Base-by-base conservation (phyloP, 257 asterid species). In the Nicotiana tabacum region DNA sequence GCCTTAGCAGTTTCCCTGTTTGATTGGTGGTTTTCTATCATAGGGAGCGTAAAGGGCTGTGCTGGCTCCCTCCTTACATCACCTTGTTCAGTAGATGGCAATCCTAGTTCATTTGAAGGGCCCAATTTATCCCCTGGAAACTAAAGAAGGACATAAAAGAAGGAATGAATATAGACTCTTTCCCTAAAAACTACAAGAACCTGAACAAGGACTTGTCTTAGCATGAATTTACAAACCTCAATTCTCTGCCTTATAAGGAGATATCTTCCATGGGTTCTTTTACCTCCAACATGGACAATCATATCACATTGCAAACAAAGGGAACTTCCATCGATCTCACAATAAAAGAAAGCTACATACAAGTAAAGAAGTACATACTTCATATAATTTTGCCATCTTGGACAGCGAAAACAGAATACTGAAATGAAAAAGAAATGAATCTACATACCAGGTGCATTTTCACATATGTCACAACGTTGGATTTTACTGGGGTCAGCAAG, bases 241-340 rank as follows among this genome's bases (percentile, higher is more conserved):
- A 92, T 88, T 91, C 96, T 94, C 90, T 95, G 98, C 89, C 99
- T 92, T 81, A 94, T 83, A 81, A 95, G 85, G 81, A 95, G 99
- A 92, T 92, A 94, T 84, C 99, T 87, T 70, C 92, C 92, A 81
- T 95, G 99, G 81, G 99, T 95, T 94, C 98, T 88, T 92, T 95
- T 95, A 60, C 98, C 98, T 55, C 95, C 99, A 66, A 94, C 99
- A 87, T 95, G 99, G 80, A 94, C 98, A 80, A 86, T 88, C 96
- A 91, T 92, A 85, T 95, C 99, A 85, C 99, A 95, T 90, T 92
- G 97, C 86, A 92, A 89, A 85, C 99, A 95, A 56, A 95, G 97
- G 84, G 98, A 92, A 84, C 95, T 94, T 82, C 99, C 99, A 84
- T 95, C 99, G 83, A 92, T 85, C 89, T 92, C 99, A 86, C 99